These are phyloP conservation scores for Fomes fomentarius DNA, from an alignment of 1,284 basidiomycete genomes.

Conservation along the genomic window DNA sequence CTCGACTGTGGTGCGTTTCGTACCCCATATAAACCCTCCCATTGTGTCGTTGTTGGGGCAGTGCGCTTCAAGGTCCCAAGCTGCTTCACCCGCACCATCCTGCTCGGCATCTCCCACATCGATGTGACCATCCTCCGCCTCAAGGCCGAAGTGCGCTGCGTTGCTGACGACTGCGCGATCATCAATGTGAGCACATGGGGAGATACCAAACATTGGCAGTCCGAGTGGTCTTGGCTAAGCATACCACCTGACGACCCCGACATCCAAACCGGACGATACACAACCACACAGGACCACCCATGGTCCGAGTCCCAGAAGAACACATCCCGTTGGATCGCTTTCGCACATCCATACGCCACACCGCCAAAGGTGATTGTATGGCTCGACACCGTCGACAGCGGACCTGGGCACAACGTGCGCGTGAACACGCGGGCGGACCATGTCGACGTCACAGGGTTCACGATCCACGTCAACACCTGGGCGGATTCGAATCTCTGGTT, in stretches of 20 bases:
- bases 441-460: conserved; percentile 5
- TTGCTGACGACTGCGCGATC: not conserved
- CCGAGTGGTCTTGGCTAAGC: not conserved
- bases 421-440: not conserved
- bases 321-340: not conserved
- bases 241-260: conserved; percentile 4
- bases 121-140: not conserved
- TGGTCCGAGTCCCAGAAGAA: not conserved
- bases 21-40: not conserved
- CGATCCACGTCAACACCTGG: conserved; percentile 11
- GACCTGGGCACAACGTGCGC: not conserved
- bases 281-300: not conserved
- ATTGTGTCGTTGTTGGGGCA: not conserved
- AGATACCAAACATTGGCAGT: not conserved
- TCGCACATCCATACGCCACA: not conserved
- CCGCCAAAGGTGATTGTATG: not conserved
- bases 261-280: conserved; percentile 8
- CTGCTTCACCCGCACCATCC: not conserved
- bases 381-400: not conserved
- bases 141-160: not conserved
- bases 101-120: not conserved
- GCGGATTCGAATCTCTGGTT: not conserved
- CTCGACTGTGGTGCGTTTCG: not conserved
- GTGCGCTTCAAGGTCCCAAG: not conserved
- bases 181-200: not conserved